Conservation (phyloP, 768 basidiomycete species). For the Suillus paluster region DNA sequence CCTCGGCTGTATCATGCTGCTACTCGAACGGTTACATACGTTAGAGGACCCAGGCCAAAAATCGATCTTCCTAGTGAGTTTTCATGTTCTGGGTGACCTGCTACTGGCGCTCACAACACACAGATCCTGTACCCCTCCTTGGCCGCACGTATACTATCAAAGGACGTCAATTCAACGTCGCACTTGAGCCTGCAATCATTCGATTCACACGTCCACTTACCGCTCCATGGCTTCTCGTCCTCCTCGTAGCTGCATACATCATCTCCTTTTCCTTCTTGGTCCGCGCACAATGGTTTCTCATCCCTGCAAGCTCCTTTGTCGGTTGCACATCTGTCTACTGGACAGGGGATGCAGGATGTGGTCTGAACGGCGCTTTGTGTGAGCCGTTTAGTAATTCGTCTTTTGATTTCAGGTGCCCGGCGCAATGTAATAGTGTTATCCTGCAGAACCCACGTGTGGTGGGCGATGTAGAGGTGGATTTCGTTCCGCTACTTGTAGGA, state of each 20-base stretch:
- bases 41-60: slow-evolving; percentile 66
- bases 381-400: slow-evolving; percentile 62
- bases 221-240: slow-evolving; percentile 54
- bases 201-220: slow-evolving; percentile 57
- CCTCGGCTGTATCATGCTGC: slow-evolving; percentile 23
- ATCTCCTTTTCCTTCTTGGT: slow-evolving; percentile 74
- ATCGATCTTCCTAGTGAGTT: slow-evolving; percentile 49
- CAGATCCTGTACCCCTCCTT: slow-evolving; percentile 61
- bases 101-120: slow-evolving; percentile 7
- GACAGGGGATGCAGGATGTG: slow-evolving; percentile 70
- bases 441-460: slow-evolving; percentile 77
- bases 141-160: slow-evolving; percentile 49
- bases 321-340: slow-evolving; percentile 76
- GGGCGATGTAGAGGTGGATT: slow-evolving; percentile 66
- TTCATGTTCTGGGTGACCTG: neutral
- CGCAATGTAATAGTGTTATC: slow-evolving; percentile 64
- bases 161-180: slow-evolving; percentile 40
- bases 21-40: slow-evolving; percentile 35
- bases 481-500: slow-evolving; percentile 80
- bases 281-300: slow-evolving; percentile 73
- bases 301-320: slow-evolving; percentile 64
- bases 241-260: slow-evolving; percentile 66
- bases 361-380: slow-evolving; percentile 69
- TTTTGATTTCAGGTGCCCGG: slow-evolving; percentile 83
- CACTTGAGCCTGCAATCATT: slow-evolving; percentile 60